Evolutionary conservation across 2,329 filamentous ascomycete species (phyloP).

Genomic region (Zymoseptoria tritici): DNA sequence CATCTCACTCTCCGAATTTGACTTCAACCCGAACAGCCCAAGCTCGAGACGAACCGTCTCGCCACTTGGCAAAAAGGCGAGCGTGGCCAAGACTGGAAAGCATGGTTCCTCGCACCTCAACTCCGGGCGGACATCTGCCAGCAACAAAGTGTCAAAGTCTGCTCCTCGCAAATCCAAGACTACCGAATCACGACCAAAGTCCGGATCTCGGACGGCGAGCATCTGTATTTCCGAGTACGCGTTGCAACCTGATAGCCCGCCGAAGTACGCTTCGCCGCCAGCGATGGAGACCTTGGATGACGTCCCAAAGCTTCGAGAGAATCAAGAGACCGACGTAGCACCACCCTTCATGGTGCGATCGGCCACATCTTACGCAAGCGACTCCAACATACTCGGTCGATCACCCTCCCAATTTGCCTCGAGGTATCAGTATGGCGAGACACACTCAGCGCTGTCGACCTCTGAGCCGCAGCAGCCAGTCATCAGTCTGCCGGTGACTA

Average conservation of each 20-base stretch:
- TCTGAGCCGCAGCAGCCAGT: background rate
- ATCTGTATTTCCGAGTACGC: conserved; percentile 15
- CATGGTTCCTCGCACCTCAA: background rate
- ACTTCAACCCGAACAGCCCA: background rate
- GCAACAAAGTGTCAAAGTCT: background rate
- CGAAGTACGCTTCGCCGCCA: background rate
- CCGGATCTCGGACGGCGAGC: conserved; percentile 7
- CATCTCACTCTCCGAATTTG: background rate
- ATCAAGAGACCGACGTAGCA: background rate
- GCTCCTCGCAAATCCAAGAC: background rate
- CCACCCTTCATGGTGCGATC: background rate
- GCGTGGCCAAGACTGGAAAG: background rate
- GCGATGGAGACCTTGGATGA: background rate
- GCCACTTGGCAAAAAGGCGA: background rate
- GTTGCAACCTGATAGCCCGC: conserved; percentile 2
- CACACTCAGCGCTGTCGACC: background rate
- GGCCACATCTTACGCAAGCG: background rate
- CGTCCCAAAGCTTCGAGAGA: background rate
- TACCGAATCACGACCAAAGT: background rate
- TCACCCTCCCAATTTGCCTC: background rate
- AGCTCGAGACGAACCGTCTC: background rate
- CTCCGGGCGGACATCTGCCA: background rate
- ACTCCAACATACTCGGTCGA: background rate
- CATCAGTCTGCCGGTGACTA: background rate
- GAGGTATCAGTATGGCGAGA: background rate